Conservation (phyloP, 148 eudicot genomes). For the Amaranthus hypochondriacus region DNA sequence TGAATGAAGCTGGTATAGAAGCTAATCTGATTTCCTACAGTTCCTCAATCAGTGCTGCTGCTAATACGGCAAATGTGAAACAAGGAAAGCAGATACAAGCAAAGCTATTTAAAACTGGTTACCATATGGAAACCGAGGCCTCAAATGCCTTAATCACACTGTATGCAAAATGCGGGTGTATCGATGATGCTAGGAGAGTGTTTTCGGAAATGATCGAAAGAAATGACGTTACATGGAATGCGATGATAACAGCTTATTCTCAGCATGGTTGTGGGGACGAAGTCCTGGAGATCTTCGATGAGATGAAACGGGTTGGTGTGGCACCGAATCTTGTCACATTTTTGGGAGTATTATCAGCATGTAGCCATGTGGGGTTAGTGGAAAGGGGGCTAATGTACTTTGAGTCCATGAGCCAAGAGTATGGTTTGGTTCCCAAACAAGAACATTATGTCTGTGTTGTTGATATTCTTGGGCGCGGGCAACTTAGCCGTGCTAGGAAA, state of each 20-base stretch:
- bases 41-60: conserved; percentile 86
- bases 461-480: conserved; percentile 83
- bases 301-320: conserved; percentile 55
- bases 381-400: conserved; percentile 75
- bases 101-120: conserved; percentile 58
- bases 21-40: conserved; percentile 63
- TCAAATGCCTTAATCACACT: conserved; percentile 73
- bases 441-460: conserved; percentile 86
- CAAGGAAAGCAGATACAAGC: conserved; percentile 83
- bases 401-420: conserved; percentile 60
- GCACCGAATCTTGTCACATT: conserved; percentile 71
- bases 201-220: conserved; percentile 47
- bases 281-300: conserved; percentile 61
- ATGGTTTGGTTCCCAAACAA: conserved; percentile 57
- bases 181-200: conserved; percentile 63
- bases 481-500: conserved; percentile 50
- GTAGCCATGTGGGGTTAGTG: conserved; percentile 91
- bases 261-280: conserved; percentile 78
- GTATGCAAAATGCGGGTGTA: conserved; percentile 77
- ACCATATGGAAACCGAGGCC: conserved; percentile 59
- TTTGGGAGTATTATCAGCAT: conserved; percentile 79
- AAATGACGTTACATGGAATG: conserved; percentile 84
- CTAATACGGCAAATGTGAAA: conserved; percentile 60
- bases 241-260: conserved; percentile 83
- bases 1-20: conserved; percentile 64